Percentiles rank a stretch among this genome's conserved stretches.
Conservation (phyloP, 257 asterid genomes). For the Ophiorrhiza pumila region DNA sequence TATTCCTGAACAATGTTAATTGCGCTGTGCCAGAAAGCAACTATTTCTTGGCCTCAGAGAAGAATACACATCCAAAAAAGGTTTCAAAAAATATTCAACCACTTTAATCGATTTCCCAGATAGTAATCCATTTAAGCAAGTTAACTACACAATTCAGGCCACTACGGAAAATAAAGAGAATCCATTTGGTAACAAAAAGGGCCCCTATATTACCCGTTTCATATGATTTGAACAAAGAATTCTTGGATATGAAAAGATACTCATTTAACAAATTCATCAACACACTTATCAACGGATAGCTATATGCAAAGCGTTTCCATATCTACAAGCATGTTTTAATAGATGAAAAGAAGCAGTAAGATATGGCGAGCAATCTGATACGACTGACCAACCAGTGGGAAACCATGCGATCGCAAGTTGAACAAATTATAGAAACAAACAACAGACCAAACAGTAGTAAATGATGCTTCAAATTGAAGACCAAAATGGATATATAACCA, state of each 20-base stretch:
- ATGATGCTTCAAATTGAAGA: not conserved
- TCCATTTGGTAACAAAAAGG: not conserved
- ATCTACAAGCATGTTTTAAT: not conserved
- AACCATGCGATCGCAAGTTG: not conserved
- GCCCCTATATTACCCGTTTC: no score
- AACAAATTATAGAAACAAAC: not conserved
- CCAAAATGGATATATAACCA: not conserved
- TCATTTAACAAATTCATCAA: not conserved
- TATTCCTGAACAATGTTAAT: not conserved
- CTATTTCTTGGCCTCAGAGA: not conserved
- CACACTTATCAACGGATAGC: not conserved
- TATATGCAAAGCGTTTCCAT: not conserved
- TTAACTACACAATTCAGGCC: not conserved
- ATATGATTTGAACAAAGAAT: not conserved
- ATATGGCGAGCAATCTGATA: not conserved
- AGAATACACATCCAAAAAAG: not conserved
- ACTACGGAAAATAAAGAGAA: not conserved
- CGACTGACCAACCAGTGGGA: not conserved
- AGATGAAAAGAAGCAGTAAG: not conserved
- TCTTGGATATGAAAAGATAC: not conserved
- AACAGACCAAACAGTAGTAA: not conserved
- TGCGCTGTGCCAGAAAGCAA: slow-evolving; percentile 5
- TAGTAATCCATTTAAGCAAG: not conserved
- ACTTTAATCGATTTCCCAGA: not conserved
- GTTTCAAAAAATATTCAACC: not conserved